Conservation (phyloP, 148 eudicot genomes). For the Fagopyrum tataricum region DNA sequence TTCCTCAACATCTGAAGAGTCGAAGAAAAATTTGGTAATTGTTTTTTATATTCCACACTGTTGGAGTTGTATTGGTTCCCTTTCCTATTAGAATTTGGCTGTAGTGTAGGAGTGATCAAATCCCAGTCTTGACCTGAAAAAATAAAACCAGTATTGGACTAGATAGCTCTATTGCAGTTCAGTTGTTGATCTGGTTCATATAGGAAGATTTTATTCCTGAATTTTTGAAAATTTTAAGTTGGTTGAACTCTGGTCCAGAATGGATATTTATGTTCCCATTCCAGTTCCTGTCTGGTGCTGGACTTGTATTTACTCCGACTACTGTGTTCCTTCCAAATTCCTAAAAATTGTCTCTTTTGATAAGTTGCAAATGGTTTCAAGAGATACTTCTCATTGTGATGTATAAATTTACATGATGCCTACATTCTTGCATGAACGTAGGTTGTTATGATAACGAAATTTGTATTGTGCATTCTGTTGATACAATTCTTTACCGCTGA, state of each 20-base stretch:
- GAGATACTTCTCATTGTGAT: not conserved
- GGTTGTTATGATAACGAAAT: not conserved
- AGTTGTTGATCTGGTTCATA: not conserved
- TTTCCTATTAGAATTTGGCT: not conserved
- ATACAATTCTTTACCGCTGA: not conserved
- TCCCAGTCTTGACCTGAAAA: not conserved
- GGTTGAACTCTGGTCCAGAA: not conserved
- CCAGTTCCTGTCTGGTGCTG: not conserved
- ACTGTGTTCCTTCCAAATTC: not conserved
- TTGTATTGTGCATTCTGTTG: not conserved
- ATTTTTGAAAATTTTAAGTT: not conserved
- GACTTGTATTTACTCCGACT: not conserved
- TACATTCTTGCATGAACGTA: not conserved
- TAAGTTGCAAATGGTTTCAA: not conserved
- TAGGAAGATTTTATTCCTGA: not conserved
- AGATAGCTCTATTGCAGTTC: not conserved
- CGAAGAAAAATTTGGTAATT: conserved; percentile 78
- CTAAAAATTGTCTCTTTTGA: not conserved
- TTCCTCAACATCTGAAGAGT: conserved; percentile 48
- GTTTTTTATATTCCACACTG: not conserved
- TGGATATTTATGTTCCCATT: not conserved
- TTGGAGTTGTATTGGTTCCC: not conserved
- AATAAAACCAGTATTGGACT: not conserved
- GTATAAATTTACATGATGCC: not conserved
- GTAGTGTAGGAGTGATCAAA: not conserved